Evolutionary conservation across 352 stramenopile genomes (phyloP), one percentile per base, ranked within the genome.

Genomic region (Thalassiosira mediterranea): DNA sequence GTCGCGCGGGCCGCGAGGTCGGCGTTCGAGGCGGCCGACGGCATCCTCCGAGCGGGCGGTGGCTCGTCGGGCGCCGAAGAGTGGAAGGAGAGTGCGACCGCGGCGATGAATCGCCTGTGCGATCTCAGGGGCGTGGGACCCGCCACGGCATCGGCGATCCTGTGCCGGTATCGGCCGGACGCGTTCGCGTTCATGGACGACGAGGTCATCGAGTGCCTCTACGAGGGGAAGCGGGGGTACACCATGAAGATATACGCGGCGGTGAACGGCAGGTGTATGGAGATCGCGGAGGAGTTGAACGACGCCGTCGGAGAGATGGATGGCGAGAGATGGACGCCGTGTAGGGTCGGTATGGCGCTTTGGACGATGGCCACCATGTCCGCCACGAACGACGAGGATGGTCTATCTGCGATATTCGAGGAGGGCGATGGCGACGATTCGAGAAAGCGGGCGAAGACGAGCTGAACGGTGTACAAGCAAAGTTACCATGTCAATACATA

Each of bases 101-200:
- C 29, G 32, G 62, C 79, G 29, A 63, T 91, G 4, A 51, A 77
- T 29, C 52, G 68, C 40, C 25, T 91, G 2, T 83, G 75, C 25
- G 62, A 84, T 37, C 59, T 90, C 0, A 81, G 77, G 29, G 86
- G 86, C 23, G 76, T 92, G 4, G 86, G 86, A 51, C 83, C 86
- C 10, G 86, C 84, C 1, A 89, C 81, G 23, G 83, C 86, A 0
- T 88, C 73, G 21, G 86, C 84, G 7, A 58, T 92, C 32, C 31
- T 92, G 17, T 78, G 60, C 38, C 44, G 86, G 1, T 73, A 82
- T 21, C 26, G 48, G 10, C 83, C 83, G n/a, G 72, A 87, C 51
- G 4, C 81, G 15, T 90, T 92, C 78, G 72, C 60, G n/a, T 92
- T 88, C 60, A 90, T 92, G 86, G 83, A 89, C 63, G 86, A 92